Evolutionary conservation across 1,284 basidiomycete species (phyloP).

Genomic region (Moesziomyces antarcticus): DNA sequence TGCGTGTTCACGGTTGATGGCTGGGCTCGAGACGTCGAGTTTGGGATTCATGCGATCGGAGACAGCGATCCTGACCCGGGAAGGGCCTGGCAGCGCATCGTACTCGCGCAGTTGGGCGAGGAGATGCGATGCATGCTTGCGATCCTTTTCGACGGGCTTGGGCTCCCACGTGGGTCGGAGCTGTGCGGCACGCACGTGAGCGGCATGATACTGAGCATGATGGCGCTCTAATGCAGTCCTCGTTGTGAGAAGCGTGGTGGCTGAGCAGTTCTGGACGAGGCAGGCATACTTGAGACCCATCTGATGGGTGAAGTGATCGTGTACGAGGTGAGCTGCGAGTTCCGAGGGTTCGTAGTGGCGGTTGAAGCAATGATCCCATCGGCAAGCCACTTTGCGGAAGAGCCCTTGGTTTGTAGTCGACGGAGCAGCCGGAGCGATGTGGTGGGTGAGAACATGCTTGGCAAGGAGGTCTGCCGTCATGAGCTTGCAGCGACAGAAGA

Average conservation of each 20-base stretch:
- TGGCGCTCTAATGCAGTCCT: conserved; percentile 15
- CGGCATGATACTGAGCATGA: conserved; percentile 18
- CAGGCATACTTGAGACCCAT: conserved; percentile 33
- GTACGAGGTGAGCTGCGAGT: conserved; percentile 26
- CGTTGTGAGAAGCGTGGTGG: conserved; percentile 13
- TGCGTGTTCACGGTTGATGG: not conserved
- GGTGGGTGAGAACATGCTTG: conserved; percentile 18
- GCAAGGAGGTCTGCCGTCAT: conserved; percentile 33
- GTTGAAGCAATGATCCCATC: conserved; percentile 33
- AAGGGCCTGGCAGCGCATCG: not conserved
- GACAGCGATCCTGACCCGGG: conserved; percentile 3
- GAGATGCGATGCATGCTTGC: not conserved
- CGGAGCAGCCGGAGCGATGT: not conserved
- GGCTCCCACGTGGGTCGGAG: conserved; percentile 21
- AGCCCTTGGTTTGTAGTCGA: not conserved
- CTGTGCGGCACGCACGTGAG: not conserved
- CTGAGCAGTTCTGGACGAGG: conserved; percentile 12
- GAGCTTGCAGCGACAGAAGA: conserved; percentile 16
- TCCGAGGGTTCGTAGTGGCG: conserved; percentile 21
- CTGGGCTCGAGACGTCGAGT: not conserved
- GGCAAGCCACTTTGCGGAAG: conserved; percentile 17
- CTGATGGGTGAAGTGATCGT: conserved; percentile 29
- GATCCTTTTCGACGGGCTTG: not conserved
- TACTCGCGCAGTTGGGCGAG: conserved; percentile 7
- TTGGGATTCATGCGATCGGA: conserved; percentile 11